Evolutionary conservation across 2,329 filamentous ascomycete species (phyloP), one percentile per base, ranked within the genome.

Genomic region (Diaporthe capsici): DNA sequence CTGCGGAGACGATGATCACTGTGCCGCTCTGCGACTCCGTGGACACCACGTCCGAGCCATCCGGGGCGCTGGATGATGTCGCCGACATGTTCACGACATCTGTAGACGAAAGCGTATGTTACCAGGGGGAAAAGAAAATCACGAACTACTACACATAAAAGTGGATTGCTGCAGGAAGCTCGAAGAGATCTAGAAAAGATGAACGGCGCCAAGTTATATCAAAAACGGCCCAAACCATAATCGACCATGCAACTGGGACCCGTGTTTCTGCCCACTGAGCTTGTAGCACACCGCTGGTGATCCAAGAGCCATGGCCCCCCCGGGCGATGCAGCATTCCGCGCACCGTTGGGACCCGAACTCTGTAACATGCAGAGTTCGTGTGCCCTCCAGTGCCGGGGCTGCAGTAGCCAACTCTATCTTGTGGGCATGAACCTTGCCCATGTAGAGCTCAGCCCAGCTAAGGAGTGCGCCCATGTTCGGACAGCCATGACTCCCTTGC

Each of bases 291-390:
- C 44, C 63, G 63, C 63, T 68, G 31, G 28, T 22, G 31, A 53
- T 10, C 63, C 44, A 51, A 53, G 31, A 31, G 44, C n/a, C 63
- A 68, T 37, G 63, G 28, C 10, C 10, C 28, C 58, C 47, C 63
- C 42, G 4, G 63, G 47, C 44, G 49, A n/a, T 15, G 63, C 12
- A 53, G 63, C 63, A 67, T 63, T 44, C 28, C 20, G 28, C 28
- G 42, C 63, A 34, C 63, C 44, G 63, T 67, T 67, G 63, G 44
- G 47, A 28, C 20, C 28, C 28, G 22, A n/a, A 68, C 44, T 37
- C 63, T 68, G 63, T 39, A 68, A 51, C 44, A 68, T 67, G 63
- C 63, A 51, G 44, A 67, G 63, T 37, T 67, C 63, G 42, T 67
- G 42, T 67, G 44, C 63, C 17, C 44, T 31, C 63, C 17, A 15